Evolutionary conservation across 73 alveolate genomes (phyloP).

Genomic region (Symbiodinium pilosum): DNA sequence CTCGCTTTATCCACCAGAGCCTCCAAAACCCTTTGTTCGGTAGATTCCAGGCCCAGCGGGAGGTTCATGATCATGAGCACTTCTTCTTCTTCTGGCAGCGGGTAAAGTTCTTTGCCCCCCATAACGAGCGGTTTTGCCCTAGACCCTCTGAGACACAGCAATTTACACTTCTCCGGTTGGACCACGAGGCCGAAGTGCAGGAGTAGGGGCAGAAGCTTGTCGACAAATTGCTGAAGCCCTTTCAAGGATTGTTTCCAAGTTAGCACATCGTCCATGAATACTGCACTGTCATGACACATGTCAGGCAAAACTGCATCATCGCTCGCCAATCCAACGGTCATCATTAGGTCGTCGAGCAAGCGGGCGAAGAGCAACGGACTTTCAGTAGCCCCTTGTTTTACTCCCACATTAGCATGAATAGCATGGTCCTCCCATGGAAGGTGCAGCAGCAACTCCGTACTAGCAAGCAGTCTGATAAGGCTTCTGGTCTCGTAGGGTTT

Average conservation of each 20-base stretch:
- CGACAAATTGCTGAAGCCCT: background rate
- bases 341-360: background rate
- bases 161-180: background rate
- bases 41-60: background rate
- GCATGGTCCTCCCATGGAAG: background rate
- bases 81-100: background rate
- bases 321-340: background rate
- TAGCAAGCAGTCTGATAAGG: background rate
- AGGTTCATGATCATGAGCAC: background rate
- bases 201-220: background rate
- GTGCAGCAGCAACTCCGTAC: background rate
- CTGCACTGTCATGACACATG: background rate
- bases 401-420: background rate
- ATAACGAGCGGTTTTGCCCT: background rate
- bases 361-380: background rate
- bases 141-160: background rate
- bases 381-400: background rate
- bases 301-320: background rate
- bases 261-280: background rate
- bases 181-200: background rate
- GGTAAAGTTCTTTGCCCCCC: too few species aligned
- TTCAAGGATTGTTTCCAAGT: background rate
- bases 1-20: background rate
- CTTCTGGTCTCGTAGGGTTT: too few species aligned
- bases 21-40: background rate